phyloP scores from a whole-genome alignment of 345 rosid species.

The Populus ilicifolia region DNA sequence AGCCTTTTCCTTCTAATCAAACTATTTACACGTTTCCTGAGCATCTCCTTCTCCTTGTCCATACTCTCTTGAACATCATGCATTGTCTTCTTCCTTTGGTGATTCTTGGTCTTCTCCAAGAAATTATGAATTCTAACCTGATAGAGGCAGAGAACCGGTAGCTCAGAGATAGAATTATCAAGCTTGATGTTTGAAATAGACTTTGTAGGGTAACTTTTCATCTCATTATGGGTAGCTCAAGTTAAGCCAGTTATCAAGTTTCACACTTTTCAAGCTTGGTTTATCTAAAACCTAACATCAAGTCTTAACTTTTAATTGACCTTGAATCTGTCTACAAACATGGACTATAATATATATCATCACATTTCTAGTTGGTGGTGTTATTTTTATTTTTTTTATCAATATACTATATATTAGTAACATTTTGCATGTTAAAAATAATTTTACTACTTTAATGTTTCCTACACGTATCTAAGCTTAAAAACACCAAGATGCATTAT shows the following conservation, averaged over 20 bases:
- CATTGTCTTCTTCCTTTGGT: slow-evolving; percentile 40
- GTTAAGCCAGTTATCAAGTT: not conserved
- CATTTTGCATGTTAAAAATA: not conserved
- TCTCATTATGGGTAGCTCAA: not conserved
- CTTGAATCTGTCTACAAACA: not conserved
- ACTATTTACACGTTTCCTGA: slow-evolving; percentile 67
- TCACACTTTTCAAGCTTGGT: not conserved
- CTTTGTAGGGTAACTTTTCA: not conserved
- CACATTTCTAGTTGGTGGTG: not conserved
- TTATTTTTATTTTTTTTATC: not conserved
- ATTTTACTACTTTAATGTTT: not conserved
- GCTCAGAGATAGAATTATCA: not conserved
- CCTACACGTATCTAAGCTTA: not conserved
- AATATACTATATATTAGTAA: not conserved
- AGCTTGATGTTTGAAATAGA: not conserved
- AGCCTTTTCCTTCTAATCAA: slow-evolving; percentile 69
- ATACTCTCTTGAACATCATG: slow-evolving; percentile 42
- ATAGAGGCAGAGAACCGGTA: slow-evolving; percentile 5
- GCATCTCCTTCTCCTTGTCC: slow-evolving; percentile 54
- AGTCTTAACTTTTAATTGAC: not conserved
- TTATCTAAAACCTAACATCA: not conserved
- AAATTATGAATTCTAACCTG: slow-evolving; percentile 80
- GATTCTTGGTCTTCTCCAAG: slow-evolving; percentile 61
- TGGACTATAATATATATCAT: not conserved
- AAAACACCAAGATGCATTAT: not conserved